phyloP scores from a whole-genome alignment of 1,284 basidiomycete genomes.

The Cutaneotrichosporon mucoides region DNA sequence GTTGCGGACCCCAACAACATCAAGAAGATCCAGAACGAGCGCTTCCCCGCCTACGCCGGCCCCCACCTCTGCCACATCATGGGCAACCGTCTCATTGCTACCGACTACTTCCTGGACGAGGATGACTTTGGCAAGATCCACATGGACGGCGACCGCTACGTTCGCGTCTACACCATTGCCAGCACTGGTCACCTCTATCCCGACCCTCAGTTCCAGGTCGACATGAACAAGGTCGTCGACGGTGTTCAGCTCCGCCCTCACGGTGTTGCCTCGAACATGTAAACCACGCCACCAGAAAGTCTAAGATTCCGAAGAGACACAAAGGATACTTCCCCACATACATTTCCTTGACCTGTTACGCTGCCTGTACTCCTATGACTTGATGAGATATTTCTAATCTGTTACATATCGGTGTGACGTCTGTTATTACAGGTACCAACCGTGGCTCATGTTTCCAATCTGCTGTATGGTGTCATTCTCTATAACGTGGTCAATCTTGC shows the following conservation, averaged over 20 bases:
- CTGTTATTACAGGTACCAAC: too few species aligned
- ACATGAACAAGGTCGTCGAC: conserved; percentile 8
- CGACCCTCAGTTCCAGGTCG: conserved; percentile 11
- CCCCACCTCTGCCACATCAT: conserved; percentile 14
- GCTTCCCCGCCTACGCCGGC: conserved; percentile 12
- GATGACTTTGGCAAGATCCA: conserved; percentile 21
- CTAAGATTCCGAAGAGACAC: too few species aligned
- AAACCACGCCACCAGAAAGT: too few species aligned
- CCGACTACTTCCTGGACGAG: conserved; percentile 18
- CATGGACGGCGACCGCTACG: conserved; percentile 16
- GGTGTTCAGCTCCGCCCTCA: conserved; percentile 14
- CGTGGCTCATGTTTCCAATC: too few species aligned
- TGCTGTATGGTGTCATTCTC: too few species aligned
- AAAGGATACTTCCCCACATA: too few species aligned
- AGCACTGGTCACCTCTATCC: conserved; percentile 6
- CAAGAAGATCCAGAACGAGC: conserved; percentile 10
- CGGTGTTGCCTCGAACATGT: conserved; percentile 5
- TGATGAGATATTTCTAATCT: too few species aligned
- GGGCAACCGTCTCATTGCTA: conserved; percentile 13
- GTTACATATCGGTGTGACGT: too few species aligned
- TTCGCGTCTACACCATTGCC: conserved; percentile 11
- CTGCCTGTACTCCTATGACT: too few species aligned
- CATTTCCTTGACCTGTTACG: too few species aligned
- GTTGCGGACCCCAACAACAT: conserved; percentile 7
- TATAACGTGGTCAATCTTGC: too few species aligned